Evolutionary conservation across 140 eudicot genomes (phyloP).

Genomic region (Oenanthe javanica): DNA sequence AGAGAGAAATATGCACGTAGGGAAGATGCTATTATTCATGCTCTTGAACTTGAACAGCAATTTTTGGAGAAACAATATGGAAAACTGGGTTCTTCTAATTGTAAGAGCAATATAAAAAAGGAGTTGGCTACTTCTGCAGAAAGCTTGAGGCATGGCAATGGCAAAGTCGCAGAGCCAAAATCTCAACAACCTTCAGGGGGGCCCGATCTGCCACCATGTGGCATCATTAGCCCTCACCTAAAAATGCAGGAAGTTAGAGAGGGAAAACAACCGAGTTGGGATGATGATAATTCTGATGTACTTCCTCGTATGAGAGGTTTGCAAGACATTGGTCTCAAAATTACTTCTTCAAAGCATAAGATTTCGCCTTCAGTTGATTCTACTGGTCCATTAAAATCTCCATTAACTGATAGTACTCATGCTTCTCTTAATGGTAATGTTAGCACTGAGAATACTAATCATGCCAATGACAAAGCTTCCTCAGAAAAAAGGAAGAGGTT

Average conservation of each 20-base stretch:
- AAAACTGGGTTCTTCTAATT: constrained; percentile 34
- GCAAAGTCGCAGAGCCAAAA: constrained; percentile 29
- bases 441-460: constrained; percentile 19
- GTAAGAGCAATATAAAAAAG: constrained; percentile 16
- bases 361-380: constrained; percentile 24
- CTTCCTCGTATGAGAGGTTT: constrained; percentile 61
- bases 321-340: constrained; percentile 54
- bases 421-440: constrained; percentile 15
- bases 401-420: constrained; percentile 14
- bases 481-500: constrained; percentile 41
- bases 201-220: constrained; percentile 22
- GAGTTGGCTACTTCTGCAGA: constrained; percentile 29
- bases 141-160: constrained; percentile 31
- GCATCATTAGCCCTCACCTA: constrained; percentile 27
- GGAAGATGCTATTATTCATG: constrained; percentile 97
- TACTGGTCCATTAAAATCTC: constrained; percentile 27
- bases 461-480: constrained; percentile 22
- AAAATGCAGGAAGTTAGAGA: constrained; percentile 18
- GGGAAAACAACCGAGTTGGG: constrained; percentile 27
- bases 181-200: constrained; percentile 18
- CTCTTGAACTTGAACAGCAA: constrained; percentile 90
- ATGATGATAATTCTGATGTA: constrained; percentile 39
- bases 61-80: constrained; percentile 57
- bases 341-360: constrained; percentile 27
- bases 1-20: constrained; percentile 95